These are phyloP conservation scores for Phanerochaete sordida DNA, from an alignment of 768 basidiomycete genomes.

Conservation along the genomic window DNA sequence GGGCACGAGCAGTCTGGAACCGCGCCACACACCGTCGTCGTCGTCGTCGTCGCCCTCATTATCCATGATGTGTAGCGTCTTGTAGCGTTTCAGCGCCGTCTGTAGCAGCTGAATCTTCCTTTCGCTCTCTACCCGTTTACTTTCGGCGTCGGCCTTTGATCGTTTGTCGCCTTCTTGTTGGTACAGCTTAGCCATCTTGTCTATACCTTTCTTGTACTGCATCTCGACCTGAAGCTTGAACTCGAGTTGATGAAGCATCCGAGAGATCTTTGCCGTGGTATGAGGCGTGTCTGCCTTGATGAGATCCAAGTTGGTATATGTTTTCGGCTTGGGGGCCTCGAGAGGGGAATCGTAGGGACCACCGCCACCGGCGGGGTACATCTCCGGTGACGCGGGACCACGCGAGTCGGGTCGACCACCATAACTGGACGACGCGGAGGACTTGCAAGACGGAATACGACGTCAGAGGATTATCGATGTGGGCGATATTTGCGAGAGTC, in stretches of 20 bases:
- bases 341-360: conserved; percentile 28
- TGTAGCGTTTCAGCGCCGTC: conserved; percentile 91
- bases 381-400: conserved; percentile 23
- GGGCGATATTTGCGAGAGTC: neutral
- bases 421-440: conserved; percentile 9
- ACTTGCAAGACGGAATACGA: neutral
- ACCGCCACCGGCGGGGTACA: conserved; percentile 15
- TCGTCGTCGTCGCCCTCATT: conserved; percentile 77
- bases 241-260: conserved; percentile 97
- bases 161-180: conserved; percentile 97
- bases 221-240: conserved; percentile 98
- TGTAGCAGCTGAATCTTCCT: conserved; percentile 94
- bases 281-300: conserved; percentile 97
- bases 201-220: conserved; percentile 97
- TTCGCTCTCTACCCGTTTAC: conserved; percentile 91
- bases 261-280: conserved; percentile 93
- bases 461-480: neutral
- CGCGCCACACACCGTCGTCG: conserved; percentile 58
- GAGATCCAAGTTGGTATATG: conserved; percentile 84
- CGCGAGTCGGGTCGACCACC: conserved; percentile 15
- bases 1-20: neutral
- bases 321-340: conserved; percentile 50
- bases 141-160: conserved; percentile 87
- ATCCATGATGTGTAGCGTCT: conserved; percentile 91
- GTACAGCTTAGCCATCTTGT: conserved; percentile 98